Percentiles rank a stretch among this genome's conserved stretches.
Conservation (phyloP, 1,284 basidiomycete genomes). For the Sanghuangporus weigelae region DNA sequence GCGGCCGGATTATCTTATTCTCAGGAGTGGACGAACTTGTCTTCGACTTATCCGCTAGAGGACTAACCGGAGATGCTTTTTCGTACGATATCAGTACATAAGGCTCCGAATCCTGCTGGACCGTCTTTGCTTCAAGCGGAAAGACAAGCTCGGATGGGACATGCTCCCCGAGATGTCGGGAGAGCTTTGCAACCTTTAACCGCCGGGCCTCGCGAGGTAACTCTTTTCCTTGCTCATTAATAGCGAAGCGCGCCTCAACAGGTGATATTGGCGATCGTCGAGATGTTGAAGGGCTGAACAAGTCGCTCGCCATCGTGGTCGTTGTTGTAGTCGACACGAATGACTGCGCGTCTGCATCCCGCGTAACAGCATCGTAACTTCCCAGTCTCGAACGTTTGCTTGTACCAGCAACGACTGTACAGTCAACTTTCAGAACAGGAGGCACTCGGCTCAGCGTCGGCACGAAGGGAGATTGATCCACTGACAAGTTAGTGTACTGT, state of each 20-base stretch:
- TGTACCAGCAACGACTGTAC: neutral
- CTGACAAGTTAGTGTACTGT: neutral
- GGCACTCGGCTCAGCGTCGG: neutral
- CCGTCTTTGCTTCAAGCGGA: neutral
- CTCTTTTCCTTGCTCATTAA: neutral
- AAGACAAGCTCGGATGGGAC: conserved; percentile 35
- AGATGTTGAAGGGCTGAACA: neutral
- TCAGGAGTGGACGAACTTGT: neutral
- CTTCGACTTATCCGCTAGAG: neutral
- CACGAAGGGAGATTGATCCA: neutral
- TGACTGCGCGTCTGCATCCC: conserved; percentile 2
- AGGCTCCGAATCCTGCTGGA: neutral
- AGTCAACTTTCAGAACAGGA: conserved; percentile 15
- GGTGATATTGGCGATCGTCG: neutral
- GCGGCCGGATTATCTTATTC: neutral
- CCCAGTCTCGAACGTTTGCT: neutral
- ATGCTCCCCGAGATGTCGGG: conserved; percentile 35
- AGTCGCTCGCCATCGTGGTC: conserved; percentile 6
- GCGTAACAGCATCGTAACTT: neutral
- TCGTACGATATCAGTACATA: neutral
- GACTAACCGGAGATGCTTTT: neutral
- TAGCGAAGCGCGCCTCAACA: neutral
- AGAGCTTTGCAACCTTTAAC: conserved; percentile 35
- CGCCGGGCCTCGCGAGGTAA: conserved; percentile 21
- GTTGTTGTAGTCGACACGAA: conserved; percentile 9